A percentile compares a stretch with the other conserved stretches of the same genome.
phyloP scores from a whole-genome alignment of 2,329 filamentous ascomycete species.

The Paraphaeosphaeria sporulosa region DNA sequence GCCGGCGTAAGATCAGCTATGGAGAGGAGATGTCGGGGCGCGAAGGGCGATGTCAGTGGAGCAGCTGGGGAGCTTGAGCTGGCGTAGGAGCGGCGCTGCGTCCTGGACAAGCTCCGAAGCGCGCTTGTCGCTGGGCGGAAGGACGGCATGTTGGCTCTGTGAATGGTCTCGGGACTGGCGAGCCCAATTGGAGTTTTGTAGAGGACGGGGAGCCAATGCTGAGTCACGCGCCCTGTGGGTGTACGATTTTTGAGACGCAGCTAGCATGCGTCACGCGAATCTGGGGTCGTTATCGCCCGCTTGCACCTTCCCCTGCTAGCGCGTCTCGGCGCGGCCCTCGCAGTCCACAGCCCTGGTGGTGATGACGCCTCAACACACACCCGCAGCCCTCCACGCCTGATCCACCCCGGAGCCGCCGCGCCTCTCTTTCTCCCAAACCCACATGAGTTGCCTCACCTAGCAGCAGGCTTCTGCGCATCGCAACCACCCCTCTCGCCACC shows the following conservation, averaged over 20 bases:
- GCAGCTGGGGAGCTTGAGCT: conserved; percentile 35
- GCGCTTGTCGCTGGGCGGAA: conserved; percentile 39
- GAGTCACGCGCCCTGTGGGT: conserved; percentile 30
- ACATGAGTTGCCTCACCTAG: conserved; percentile 21
- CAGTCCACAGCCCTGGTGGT: conserved; percentile 7
- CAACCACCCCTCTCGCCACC: conserved; percentile 17
- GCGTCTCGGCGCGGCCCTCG: conserved; percentile 13
- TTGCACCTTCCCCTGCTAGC: conserved; percentile 20
- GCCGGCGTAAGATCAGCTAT: conserved; percentile 82
- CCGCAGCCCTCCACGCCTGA: not conserved
- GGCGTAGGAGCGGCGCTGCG: conserved; percentile 38
- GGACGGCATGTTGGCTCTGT: conserved; percentile 38
- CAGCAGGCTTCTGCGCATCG: conserved; percentile 10
- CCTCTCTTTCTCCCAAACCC: conserved; percentile 1
- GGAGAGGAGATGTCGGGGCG: conserved; percentile 87
- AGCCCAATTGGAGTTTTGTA: conserved; percentile 24
- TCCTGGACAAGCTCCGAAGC: conserved; percentile 41
- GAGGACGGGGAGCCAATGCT: not conserved
- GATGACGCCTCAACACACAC: conserved; percentile 16
- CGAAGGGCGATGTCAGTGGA: conserved; percentile 62
- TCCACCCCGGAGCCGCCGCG: too few relatives aligned
- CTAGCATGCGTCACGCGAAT: conserved; percentile 17
- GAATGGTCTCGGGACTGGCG: not conserved
- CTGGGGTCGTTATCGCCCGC: conserved; percentile 23
- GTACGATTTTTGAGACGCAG: conserved; percentile 13